Conservation (phyloP, 768 basidiomycete genomes). For the Candolleomyces aberdarensis region DNA sequence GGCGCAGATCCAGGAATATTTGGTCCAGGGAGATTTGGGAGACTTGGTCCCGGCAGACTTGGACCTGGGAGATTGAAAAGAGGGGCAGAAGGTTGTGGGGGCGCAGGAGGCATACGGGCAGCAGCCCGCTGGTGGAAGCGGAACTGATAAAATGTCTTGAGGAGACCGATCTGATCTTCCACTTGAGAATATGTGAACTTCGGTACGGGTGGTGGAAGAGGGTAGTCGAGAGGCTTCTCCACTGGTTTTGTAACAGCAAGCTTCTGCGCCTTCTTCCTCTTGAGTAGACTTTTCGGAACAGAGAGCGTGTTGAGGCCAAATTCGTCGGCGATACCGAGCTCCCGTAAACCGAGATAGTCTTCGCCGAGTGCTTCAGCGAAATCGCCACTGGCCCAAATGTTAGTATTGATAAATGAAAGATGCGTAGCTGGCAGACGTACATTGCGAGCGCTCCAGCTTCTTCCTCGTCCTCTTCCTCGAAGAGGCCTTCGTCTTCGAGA, state of each 20-base stretch:
- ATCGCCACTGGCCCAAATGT: conserved; percentile 55
- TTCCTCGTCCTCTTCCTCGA: conserved; percentile 47
- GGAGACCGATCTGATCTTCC: conserved; percentile 81
- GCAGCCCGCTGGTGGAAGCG: conserved; percentile 47
- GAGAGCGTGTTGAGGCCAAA: conserved; percentile 73
- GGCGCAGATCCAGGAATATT: too few relatives aligned
- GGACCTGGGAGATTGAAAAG: conserved; percentile 12
- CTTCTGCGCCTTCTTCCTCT: conserved; percentile 51
- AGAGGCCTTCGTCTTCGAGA: conserved; percentile 51
- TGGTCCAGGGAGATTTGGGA: background rate
- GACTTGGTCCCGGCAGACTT: conserved; percentile 4
- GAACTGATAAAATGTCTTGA: conserved; percentile 69
- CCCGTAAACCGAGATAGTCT: conserved; percentile 88
- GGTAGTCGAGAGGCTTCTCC: conserved; percentile 80
- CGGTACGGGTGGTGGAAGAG: conserved; percentile 79
- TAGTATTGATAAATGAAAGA: background rate
- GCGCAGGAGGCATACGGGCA: conserved; percentile 16
- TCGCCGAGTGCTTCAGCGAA: conserved; percentile 87
- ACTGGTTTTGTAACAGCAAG: conserved; percentile 52
- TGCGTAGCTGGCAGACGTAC: conserved; percentile 18
- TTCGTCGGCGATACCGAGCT: conserved; percentile 85
- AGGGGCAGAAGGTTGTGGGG: conserved; percentile 11
- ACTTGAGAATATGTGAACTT: conserved; percentile 63
- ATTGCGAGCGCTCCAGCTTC: conserved; percentile 39
- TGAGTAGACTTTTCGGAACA: conserved; percentile 76